Evolutionary conservation across 1,284 basidiomycete species (phyloP), one percentile per base, ranked within the genome.

Genomic region (Cutaneotrichosporon dermatis): DNA sequence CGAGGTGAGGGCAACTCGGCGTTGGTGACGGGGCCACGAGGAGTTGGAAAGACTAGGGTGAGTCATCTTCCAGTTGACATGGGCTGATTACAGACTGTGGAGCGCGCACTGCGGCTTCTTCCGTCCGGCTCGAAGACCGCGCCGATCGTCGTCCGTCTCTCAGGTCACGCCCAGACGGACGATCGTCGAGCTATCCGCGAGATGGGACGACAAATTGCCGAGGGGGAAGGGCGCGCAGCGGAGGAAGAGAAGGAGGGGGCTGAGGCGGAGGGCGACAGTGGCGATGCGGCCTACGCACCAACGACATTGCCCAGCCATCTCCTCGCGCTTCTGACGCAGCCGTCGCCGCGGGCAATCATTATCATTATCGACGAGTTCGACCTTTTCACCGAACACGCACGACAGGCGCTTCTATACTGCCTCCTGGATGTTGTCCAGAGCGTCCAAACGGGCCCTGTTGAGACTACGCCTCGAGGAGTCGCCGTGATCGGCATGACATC

Each of bases 161-260:
- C 88, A n/a, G 94, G 92, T 0, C 84, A 89, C 74, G 83, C 87
- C 0, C 92, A 96, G 66, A 84, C 83, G 35, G 90, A 87, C 51
- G 94, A 96, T 72, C 83, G 88, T 35, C 80, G 91, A 4, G 94
- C 94, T n/a, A 85, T 96, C 73, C 85, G 88, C n/a, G 91, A 95
- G 76, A 89, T 97, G 67, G 90, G 90, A 0, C 81, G 87, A 55
- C 94, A 98, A 69, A 79, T 81, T 33, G 76, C 76, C 11, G 69
- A 72, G 43, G 78, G 76, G 6, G 77, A 79, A 43, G 77, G 75
- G 0, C 80, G 80, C 40, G 73, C 68, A 2, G 55, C 63, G 4
- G 67, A 62, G 6, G 69, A 68, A 0, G 73, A 72, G 3, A 72
- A 68, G 6, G 71, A 74, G 4, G 82, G 83, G 11, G 75, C 74